Percentiles rank a stretch among this genome's conserved stretches.
These are phyloP conservation scores for Chrysoporthe austroafricana DNA, from an alignment of 2,329 filamentous ascomycete genomes.

Conservation along the genomic window DNA sequence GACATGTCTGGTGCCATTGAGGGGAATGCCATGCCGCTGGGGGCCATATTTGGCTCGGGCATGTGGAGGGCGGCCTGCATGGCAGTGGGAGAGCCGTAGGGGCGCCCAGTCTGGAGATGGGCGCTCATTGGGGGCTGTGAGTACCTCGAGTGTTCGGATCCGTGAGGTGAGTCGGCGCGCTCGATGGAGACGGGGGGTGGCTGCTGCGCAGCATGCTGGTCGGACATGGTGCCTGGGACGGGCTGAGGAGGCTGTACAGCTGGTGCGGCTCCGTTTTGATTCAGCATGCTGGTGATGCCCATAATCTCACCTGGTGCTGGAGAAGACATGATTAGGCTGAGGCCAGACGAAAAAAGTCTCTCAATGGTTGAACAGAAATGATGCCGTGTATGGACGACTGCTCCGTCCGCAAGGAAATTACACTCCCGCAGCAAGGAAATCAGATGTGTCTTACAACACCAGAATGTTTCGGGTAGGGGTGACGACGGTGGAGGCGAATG, in stretches of 20 bases:
- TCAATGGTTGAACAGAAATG: constrained; percentile 22
- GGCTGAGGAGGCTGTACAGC: constrained; percentile 32
- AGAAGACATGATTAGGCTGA: constrained; percentile 43
- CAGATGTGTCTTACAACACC: constrained; percentile 31
- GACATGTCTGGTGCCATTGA: constrained; percentile 44
- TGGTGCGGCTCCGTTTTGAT: constrained; percentile 49
- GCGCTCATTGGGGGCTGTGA: constrained; percentile 51
- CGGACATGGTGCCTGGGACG: constrained; percentile 36
- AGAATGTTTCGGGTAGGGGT: constrained; percentile 27
- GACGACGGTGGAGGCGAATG: constrained; percentile 21
- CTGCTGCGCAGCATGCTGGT: constrained; percentile 32
- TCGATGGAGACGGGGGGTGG: constrained; percentile 47
- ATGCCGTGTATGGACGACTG: constrained; percentile 26
- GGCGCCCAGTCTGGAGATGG: constrained; percentile 43
- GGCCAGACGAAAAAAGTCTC: constrained; percentile 27
- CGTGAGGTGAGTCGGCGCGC: constrained; percentile 61
- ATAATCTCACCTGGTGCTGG: constrained; percentile 53
- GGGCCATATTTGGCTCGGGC: constrained; percentile 45
- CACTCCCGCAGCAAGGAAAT: constrained; percentile 29
- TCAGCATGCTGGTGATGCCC: constrained; percentile 58
- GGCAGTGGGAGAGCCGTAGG: constrained; percentile 57
- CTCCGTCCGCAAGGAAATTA: constrained; percentile 29
- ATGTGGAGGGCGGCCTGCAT: constrained; percentile 57
- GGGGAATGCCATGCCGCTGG: constrained; percentile 32
- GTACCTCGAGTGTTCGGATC: constrained; percentile 62